Evolutionary conservation across 2,329 filamentous ascomycete species (phyloP).

Genomic region (Fusarium temperatum): DNA sequence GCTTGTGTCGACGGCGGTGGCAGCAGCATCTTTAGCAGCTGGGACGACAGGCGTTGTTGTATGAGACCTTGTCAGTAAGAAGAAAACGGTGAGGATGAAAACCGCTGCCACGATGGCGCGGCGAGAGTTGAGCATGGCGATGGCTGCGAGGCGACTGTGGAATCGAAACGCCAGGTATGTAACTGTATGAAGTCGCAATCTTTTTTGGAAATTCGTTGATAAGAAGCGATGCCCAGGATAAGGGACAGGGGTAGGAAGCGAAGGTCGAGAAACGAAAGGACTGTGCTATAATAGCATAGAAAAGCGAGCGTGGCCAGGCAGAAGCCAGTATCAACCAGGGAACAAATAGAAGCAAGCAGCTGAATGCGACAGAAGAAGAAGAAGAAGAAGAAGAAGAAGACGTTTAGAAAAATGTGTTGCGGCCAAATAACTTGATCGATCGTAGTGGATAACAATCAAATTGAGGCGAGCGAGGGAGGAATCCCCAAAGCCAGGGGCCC

Average conservation of each 20-base stretch:
- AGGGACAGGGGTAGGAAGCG: conserved; percentile 23
- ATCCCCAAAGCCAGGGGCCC: conserved; percentile 35
- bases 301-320: conserved; percentile 27
- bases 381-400: neutral
- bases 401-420: conserved; percentile 7
- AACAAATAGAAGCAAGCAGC: conserved; percentile 15
- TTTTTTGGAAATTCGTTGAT: conserved; percentile 30
- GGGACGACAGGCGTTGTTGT: conserved; percentile 35
- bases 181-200: conserved; percentile 9
- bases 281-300: conserved; percentile 33
- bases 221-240: conserved; percentile 33
- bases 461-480: conserved; percentile 30
- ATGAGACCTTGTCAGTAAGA: conserved; percentile 73
- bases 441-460: conserved; percentile 13
- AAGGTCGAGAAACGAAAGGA: conserved; percentile 30
- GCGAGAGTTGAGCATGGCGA: conserved; percentile 78
- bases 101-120: conserved; percentile 78
- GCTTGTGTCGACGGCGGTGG: conserved; percentile 22
- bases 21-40: conserved; percentile 25
- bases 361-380: conserved; percentile 22
- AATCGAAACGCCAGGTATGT: conserved; percentile 16
- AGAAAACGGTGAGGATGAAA: conserved; percentile 74
- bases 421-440: conserved; percentile 22
- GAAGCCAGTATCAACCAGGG: conserved; percentile 18
- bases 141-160: conserved; percentile 48